phyloP scores from a whole-genome alignment of 495 filamentous ascomycete genomes.

The Hypoxylon rickii region DNA sequence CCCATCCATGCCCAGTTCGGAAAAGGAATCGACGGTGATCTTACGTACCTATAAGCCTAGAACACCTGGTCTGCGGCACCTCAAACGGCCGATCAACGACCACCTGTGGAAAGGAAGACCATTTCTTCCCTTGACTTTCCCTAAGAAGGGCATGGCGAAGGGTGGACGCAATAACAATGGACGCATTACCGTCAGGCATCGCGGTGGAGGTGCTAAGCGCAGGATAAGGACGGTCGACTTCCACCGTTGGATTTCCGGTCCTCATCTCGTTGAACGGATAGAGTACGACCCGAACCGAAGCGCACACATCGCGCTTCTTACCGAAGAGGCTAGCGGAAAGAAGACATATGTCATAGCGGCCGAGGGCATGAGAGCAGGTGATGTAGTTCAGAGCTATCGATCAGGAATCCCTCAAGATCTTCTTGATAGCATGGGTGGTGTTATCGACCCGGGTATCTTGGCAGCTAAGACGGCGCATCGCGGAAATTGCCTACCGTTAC shows the following conservation, averaged over 20 bases:
- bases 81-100: conserved; percentile 89
- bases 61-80: conserved; percentile 91
- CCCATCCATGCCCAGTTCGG: conserved; percentile 20
- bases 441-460: conserved; percentile 89
- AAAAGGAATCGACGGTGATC: conserved; percentile 47
- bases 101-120: conserved; percentile 95
- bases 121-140: conserved; percentile 77
- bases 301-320: conserved; percentile 89
- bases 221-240: conserved; percentile 92
- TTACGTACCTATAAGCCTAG: conserved; percentile 91
- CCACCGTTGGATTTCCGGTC: conserved; percentile 70
- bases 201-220: conserved; percentile 86
- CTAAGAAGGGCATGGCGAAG: conserved; percentile 87
- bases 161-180: conserved; percentile 91
- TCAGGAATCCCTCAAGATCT: conserved; percentile 83
- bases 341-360: conserved; percentile 92
- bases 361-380: conserved; percentile 90
- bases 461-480: conserved; percentile 92
- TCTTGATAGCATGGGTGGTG: conserved; percentile 86
- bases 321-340: conserved; percentile 64
- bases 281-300: conserved; percentile 93
- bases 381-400: conserved; percentile 88
- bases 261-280: conserved; percentile 87
- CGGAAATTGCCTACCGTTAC: conserved; percentile 92
- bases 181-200: conserved; percentile 83